phyloP scores from a whole-genome alignment of 2,329 filamentous ascomycete genomes.

The Emydomyces testavorans region DNA sequence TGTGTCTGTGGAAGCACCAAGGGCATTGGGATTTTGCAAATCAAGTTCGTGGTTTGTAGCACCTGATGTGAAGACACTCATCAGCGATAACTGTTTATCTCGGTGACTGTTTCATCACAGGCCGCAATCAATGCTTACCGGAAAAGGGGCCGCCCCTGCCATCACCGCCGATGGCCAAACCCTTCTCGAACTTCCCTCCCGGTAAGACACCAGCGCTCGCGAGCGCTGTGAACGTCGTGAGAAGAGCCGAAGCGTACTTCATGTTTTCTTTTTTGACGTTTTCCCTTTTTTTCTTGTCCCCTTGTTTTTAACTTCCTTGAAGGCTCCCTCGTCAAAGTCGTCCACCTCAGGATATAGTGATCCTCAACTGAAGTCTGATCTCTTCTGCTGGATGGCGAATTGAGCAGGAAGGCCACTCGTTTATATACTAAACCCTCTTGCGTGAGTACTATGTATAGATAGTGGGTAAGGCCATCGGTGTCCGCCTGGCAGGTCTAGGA shows the following conservation, averaged over 20 bases:
- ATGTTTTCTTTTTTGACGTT: conserved; percentile 7
- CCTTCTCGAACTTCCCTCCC: conserved; percentile 34
- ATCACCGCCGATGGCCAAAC: conserved; percentile 43
- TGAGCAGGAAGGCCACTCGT: no score
- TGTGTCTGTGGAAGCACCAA: conserved; percentile 47
- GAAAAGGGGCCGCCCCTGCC: conserved; percentile 49
- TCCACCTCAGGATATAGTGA: conserved; percentile 4
- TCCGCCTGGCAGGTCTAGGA: conserved; percentile 11
- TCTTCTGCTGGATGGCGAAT: no score
- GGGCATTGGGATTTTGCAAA: conserved; percentile 51
- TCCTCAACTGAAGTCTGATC: not conserved
- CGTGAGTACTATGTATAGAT: no score
- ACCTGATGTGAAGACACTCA: conserved; percentile 33
- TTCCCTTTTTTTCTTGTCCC: not conserved
- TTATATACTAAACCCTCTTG: no score
- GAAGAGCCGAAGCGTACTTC: conserved; percentile 11
- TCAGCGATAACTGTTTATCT: not conserved
- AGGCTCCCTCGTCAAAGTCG: no score
- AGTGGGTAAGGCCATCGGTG: conserved; percentile 12
- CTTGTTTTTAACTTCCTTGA: not conserved
- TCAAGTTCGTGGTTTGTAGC: conserved; percentile 54
- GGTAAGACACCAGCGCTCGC: conserved; percentile 9
- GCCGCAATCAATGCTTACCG: conserved; percentile 38
- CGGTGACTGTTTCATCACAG: not conserved
- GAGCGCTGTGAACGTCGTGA: conserved; percentile 9